phyloP scores from a whole-genome alignment of 495 filamentous ascomycete species.

The Tuber calosporum region DNA sequence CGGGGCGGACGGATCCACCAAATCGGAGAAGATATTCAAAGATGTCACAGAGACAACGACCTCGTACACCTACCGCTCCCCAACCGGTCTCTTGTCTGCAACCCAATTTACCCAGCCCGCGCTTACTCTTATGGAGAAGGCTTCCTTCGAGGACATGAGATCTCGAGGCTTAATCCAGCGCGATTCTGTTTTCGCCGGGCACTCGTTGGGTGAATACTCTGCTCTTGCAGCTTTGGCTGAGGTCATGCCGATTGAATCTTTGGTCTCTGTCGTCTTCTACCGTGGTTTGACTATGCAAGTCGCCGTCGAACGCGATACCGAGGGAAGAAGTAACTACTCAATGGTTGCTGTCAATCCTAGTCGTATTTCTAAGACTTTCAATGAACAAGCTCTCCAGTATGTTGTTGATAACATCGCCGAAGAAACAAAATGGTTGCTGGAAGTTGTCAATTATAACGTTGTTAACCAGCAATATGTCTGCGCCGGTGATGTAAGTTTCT shows the following conservation, averaged over 20 bases:
- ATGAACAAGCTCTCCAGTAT: constrained; percentile 90
- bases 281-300: constrained; percentile 99
- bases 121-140: constrained; percentile 98
- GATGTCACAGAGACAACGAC: constrained; percentile 83
- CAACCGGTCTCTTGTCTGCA: constrained; percentile 88
- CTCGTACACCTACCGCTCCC: constrained; percentile 94
- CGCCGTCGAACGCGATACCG: constrained; percentile 89
- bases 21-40: constrained; percentile 99
- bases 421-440: constrained; percentile 86
- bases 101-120: constrained; percentile 99
- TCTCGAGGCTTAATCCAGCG: constrained; percentile 91
- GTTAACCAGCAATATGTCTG: constrained; percentile 98
- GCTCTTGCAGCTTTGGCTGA: constrained; percentile 93
- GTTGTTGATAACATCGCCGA: constrained; percentile 88
- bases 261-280: constrained; percentile 98
- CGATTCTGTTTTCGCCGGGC: constrained; percentile 93
- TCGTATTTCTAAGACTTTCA: constrained; percentile 95
- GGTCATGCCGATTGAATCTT: constrained; percentile 96
- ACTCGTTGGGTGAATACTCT: constrained; percentile 97
- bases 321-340: constrained; percentile 89
- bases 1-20: constrained; percentile 77
- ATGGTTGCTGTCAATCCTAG: constrained; percentile 99
- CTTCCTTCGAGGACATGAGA: constrained; percentile 97
- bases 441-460: constrained; percentile 99
- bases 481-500: constrained; percentile 61